A percentile compares a stretch with the other conserved stretches of the same genome.
Conservation (phyloP, 2,329 filamentous ascomycete genomes). For the Blastomyces percursus region DNA sequence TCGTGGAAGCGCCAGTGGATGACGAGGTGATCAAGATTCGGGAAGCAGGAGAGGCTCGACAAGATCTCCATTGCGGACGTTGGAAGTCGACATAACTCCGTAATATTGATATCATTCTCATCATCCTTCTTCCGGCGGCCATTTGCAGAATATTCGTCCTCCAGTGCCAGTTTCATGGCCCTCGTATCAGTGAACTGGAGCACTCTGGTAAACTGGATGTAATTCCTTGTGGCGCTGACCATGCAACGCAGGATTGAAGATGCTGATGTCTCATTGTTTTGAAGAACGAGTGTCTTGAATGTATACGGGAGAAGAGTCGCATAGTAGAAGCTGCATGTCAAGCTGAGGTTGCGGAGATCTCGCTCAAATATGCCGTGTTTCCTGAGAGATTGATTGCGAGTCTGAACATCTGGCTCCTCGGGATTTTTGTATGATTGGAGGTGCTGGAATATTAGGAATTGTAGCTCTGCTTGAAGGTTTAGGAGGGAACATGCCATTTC, state of each 20-base stretch:
- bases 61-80: neutral
- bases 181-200: neutral
- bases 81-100: neutral
- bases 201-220: neutral
- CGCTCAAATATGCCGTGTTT: neutral
- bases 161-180: neutral
- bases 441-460: neutral
- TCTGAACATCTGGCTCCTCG: neutral
- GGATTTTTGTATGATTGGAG: neutral
- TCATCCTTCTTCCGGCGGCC: neutral
- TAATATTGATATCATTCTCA: neutral
- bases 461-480: neutral
- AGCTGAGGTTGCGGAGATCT: neutral
- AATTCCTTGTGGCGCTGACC: neutral
- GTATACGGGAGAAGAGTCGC: neutral
- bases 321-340: neutral
- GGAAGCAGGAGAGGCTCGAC: neutral
- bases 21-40: neutral
- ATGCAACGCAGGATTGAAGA: neutral
- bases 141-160: neutral
- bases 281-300: neutral
- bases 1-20: neutral
- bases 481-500: neutral
- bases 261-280: neutral
- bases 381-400: neutral